A percentile compares a stretch with the other conserved stretches of the same genome.
phyloP scores from a whole-genome alignment of 129 eudicot species.

The Artemisia tridentata region DNA sequence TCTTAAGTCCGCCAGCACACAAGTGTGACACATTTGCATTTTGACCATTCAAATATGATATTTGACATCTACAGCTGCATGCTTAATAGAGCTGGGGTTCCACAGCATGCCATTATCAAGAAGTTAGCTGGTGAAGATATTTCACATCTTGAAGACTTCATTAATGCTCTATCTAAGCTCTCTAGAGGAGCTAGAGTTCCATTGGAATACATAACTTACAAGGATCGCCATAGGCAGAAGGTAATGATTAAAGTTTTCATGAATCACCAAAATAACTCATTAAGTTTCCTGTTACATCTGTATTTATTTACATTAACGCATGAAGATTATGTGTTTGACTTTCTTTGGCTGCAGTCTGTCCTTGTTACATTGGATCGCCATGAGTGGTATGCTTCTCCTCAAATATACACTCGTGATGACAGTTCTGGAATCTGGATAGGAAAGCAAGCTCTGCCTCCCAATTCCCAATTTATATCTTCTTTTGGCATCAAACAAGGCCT shows the following conservation, averaged over 20 bases:
- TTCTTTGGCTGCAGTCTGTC: slow-evolving; percentile 66
- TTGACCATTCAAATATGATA: background rate
- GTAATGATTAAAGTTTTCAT: slow-evolving; percentile 29
- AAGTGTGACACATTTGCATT: slow-evolving; percentile 1
- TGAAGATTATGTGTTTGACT: background rate
- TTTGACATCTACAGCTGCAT: slow-evolving; percentile 55
- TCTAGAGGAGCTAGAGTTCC: slow-evolving; percentile 90
- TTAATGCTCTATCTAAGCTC: slow-evolving; percentile 69
- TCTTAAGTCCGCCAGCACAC: slow-evolving; percentile 12
- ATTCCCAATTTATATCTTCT: slow-evolving; percentile 45
- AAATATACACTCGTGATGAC: slow-evolving; percentile 79
- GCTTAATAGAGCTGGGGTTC: slow-evolving; percentile 88
- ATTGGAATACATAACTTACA: slow-evolving; percentile 68
- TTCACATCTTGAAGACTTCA: slow-evolving; percentile 64
- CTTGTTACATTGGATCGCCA: slow-evolving; percentile 88
- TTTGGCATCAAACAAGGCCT: slow-evolving; percentile 30
- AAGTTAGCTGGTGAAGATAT: slow-evolving; percentile 80
- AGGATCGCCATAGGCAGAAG: slow-evolving; percentile 89
- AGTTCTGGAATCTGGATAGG: slow-evolving; percentile 70
- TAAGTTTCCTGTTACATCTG: too few species aligned
- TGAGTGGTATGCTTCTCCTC: slow-evolving; percentile 97
- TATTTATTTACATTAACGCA: too few species aligned
- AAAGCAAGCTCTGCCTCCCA: slow-evolving; percentile 53
- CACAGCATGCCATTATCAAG: slow-evolving; percentile 91
- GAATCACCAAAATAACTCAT: too few species aligned